These are phyloP conservation scores for Hansfordia pulvinata DNA, from an alignment of 2,329 filamentous ascomycete genomes.

Conservation along the genomic window DNA sequence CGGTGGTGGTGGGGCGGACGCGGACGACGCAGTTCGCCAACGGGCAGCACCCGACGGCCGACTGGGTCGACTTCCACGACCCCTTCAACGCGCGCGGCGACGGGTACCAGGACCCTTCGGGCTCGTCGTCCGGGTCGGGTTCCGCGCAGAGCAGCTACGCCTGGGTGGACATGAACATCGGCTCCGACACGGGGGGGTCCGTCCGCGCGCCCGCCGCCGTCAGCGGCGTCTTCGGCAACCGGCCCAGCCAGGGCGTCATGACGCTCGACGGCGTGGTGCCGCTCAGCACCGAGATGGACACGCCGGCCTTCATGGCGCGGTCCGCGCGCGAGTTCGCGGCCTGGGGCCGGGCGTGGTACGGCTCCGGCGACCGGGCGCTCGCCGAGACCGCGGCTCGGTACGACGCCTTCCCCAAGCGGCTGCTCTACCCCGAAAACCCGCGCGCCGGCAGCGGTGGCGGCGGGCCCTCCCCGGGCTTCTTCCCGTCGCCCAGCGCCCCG, in stretches of 20 bases:
- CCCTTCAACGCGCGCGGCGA: conserved; percentile 33
- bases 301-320: conserved; percentile 22
- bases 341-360: conserved; percentile 1
- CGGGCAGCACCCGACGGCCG: conserved; percentile 29
- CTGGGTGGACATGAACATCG: conserved; percentile 29
- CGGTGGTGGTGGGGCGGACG: conserved; percentile 32
- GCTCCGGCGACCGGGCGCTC: background rate
- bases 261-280: conserved; percentile 26
- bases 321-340: background rate
- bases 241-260: conserved; percentile 26
- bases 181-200: conserved; percentile 29
- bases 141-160: conserved; percentile 24
- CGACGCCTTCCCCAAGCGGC: background rate
- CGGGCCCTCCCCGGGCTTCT: conserved; percentile 55
- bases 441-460: conserved; percentile 14
- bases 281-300: conserved; percentile 26
- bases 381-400: too few species aligned
- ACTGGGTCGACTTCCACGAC: conserved; percentile 27
- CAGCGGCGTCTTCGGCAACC: conserved; percentile 29
- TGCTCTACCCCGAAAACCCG: background rate
- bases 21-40: conserved; percentile 33
- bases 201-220: conserved; percentile 29
- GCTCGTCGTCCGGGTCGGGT: conserved; percentile 27
- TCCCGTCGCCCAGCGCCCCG: conserved; percentile 29
- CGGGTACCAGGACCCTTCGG: conserved; percentile 29